Conservation (phyloP, 257 asterid genomes). For the Solanum sejunctum region DNA sequence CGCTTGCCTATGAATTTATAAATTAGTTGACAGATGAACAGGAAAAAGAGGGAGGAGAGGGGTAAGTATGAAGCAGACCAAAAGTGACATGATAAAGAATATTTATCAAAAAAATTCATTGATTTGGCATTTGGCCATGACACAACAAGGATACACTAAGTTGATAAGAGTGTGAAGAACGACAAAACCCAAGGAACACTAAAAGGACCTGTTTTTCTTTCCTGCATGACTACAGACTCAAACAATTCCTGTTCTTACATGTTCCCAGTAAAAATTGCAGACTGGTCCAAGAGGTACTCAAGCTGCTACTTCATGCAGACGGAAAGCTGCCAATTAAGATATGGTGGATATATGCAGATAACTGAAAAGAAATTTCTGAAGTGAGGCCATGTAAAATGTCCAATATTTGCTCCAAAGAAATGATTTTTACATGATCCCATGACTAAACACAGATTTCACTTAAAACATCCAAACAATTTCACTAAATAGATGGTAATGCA, state of each 20-base stretch:
- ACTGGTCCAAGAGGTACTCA: neutral
- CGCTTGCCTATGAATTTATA: slow-evolving; percentile 44
- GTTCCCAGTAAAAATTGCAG: neutral
- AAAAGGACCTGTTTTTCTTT: neutral
- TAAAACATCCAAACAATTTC: neutral
- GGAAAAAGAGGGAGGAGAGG: neutral
- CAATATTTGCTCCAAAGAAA: neutral
- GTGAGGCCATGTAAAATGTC: neutral
- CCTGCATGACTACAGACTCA: neutral
- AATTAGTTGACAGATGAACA: neutral
- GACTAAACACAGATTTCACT: neutral
- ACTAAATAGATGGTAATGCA: neutral
- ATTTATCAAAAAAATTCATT: neutral
- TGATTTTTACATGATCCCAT: neutral
- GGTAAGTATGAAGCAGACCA: neutral
- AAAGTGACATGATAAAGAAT: neutral
- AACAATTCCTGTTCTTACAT: neutral
- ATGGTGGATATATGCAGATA: neutral
- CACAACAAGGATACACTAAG: neutral
- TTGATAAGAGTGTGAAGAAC: neutral
- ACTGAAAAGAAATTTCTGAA: neutral
- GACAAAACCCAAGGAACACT: neutral
- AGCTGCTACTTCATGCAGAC: neutral
- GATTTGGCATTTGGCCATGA: neutral
- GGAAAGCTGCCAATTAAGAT: neutral